Percentiles rank a stretch among this genome's conserved stretches.
Evolutionary conservation across 2,329 filamentous ascomycete genomes (phyloP).

Genomic region (Rhinocladiella mackenziei): DNA sequence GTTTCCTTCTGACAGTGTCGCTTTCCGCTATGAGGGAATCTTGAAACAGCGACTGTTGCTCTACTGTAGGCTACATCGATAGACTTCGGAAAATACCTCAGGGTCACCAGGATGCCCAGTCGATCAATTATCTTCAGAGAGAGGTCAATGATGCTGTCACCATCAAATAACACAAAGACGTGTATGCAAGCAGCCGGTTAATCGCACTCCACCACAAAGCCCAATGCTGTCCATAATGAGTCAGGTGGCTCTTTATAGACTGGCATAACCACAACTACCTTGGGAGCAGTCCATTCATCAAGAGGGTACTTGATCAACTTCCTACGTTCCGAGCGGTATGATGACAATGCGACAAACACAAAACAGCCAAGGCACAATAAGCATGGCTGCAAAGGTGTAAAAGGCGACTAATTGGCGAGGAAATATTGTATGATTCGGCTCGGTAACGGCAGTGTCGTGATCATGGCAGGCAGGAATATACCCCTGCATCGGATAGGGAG

Average conservation of each 20-base stretch:
- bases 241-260: slow-evolving; percentile 90
- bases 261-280: slow-evolving; percentile 94
- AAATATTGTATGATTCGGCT: slow-evolving; percentile 67
- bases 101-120: slow-evolving; percentile 72
- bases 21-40: slow-evolving; percentile 91
- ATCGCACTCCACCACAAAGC: slow-evolving; percentile 90
- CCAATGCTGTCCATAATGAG: slow-evolving; percentile 76
- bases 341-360: slow-evolving; percentile 90
- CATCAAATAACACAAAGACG: slow-evolving; percentile 92
- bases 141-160: slow-evolving; percentile 79
- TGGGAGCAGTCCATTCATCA: slow-evolving; percentile 81
- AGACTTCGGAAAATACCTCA: slow-evolving; percentile 77
- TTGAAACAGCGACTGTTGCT: slow-evolving; percentile 81
- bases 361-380: slow-evolving; percentile 87
- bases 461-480: slow-evolving; percentile 89
- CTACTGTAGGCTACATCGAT: slow-evolving; percentile 84
- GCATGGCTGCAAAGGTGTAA: slow-evolving; percentile 79
- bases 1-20: slow-evolving; percentile 89
- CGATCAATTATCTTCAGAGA: slow-evolving; percentile 82
- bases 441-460: slow-evolving; percentile 85
- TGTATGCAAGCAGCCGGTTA: slow-evolving; percentile 91
- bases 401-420: slow-evolving; percentile 93
- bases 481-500: slow-evolving; percentile 47
- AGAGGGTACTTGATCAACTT: slow-evolving; percentile 79
- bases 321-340: slow-evolving; percentile 73